Base-by-base conservation (phyloP, 257 asterid genomes). In the Scutellaria galericulata region DNA sequence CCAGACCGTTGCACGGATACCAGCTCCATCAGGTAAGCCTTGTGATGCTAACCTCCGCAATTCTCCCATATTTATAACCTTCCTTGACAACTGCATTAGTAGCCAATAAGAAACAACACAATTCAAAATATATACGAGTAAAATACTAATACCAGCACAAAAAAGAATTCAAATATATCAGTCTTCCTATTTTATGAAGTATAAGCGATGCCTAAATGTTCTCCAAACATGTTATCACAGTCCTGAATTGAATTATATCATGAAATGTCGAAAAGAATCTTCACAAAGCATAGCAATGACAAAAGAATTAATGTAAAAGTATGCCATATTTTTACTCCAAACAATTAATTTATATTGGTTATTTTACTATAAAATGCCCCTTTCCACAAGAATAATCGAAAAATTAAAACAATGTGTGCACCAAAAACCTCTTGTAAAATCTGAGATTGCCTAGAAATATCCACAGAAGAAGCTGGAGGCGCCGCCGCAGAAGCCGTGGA, bases 21-120 rank as follows among this genome's bases (percentile, higher is more conserved):
- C 96, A 80, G 87, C 89, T 77, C 89, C 97, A 72, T 91, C 97
- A 5, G 97, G 96, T 75, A 89, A 66, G 64, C 98, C 96, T 79
- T 88, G 97, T 8, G 92, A 86, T 70, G 96, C 92, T 51, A 94
- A 80, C 84, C 80, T 91, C 83, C 97, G 78, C 57, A 94, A 77
- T 80, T 89, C 97, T 48, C 90, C 96, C 88, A 89, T 75, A 67
- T 89, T 84, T 83, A 94, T 80, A 24, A 85, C 86, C 87, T 91
- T 94, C 83, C 83, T 89, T 41, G 98, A 89, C 76, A 94, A 70
- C 98, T 94, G 68, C 73, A 63, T 0, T 60, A 31, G 37, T 4
- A 45, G 61, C 57, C 73, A 70, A 67, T 37, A 61, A 27, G 75
- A 59, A 68, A 47, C 47, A 68, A 56, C 61, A 42, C 13, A 46